Percentiles rank a stretch among this genome's conserved stretches.
phyloP scores from a whole-genome alignment of 805 yeast species.

The Allodekkera sacchari region DNA sequence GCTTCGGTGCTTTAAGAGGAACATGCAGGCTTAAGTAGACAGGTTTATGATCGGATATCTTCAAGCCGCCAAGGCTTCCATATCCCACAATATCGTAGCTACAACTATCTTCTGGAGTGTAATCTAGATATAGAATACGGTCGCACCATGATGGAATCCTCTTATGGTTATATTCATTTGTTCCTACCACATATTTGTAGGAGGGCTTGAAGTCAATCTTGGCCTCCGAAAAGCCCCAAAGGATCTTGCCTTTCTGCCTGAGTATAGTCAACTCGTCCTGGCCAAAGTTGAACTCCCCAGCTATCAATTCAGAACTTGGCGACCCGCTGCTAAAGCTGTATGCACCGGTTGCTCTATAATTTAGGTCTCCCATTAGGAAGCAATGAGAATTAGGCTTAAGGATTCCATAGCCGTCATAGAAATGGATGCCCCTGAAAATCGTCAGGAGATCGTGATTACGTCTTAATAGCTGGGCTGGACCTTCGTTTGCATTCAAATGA shows the following conservation, averaged over 20 bases:
- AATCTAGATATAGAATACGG: slow-evolving; percentile 54
- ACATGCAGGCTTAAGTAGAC: slow-evolving; percentile 47
- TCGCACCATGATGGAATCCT: slow-evolving; percentile 90
- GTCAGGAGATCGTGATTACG: slow-evolving; percentile 47
- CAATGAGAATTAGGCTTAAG: slow-evolving; percentile 48
- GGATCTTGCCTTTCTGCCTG: slow-evolving; percentile 34
- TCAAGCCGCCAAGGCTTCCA: slow-evolving; percentile 36
- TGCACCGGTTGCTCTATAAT: slow-evolving; percentile 50
- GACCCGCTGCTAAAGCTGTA: slow-evolving; percentile 5
- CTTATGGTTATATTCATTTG: slow-evolving; percentile 39
- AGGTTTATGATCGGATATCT: slow-evolving; percentile 74
- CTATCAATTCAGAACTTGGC: not conserved
- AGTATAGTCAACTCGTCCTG: slow-evolving; percentile 45
- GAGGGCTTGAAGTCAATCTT: slow-evolving; percentile 68
- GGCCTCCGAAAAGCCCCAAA: slow-evolving; percentile 61
- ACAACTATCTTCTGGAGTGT: slow-evolving; percentile 19
- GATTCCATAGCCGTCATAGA: slow-evolving; percentile 48
- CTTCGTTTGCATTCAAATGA: slow-evolving; percentile 79
- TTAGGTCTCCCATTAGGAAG: slow-evolving; percentile 79
- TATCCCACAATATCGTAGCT: slow-evolving; percentile 33
- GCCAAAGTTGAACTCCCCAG: slow-evolving; percentile 9
- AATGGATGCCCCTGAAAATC: slow-evolving; percentile 46
- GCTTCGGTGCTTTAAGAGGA: slow-evolving; percentile 38
- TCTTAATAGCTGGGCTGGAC: slow-evolving; percentile 32
- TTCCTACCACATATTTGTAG: slow-evolving; percentile 53